Evolutionary conservation across 2,329 filamentous ascomycete species (phyloP).

Genomic region (Orbilia oligospora): DNA sequence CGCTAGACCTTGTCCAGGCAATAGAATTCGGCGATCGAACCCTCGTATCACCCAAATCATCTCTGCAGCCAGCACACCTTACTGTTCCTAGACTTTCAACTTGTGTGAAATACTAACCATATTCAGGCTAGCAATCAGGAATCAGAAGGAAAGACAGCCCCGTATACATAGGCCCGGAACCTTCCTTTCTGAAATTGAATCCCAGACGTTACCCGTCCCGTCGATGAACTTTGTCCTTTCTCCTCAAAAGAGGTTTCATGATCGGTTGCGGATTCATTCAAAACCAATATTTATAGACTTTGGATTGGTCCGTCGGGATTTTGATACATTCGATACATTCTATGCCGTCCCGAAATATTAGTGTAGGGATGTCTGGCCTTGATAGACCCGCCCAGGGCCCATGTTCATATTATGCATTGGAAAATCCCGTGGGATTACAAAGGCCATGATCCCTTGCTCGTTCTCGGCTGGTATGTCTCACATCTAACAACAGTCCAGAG

Average conservation of each 20-base stretch:
- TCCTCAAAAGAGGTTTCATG: slow-evolving; percentile 12
- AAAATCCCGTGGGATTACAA: slow-evolving; percentile 60
- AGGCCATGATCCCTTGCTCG: slow-evolving; percentile 39
- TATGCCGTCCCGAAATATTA: slow-evolving; percentile 6
- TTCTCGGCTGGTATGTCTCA: slow-evolving; percentile 58
- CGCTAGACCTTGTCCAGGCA: slow-evolving; percentile 29
- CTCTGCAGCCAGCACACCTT: slow-evolving; percentile 31
- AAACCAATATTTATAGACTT: neutral
- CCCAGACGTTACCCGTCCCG: slow-evolving; percentile 29
- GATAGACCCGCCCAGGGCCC: slow-evolving; percentile 7
- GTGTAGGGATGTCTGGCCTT: slow-evolving; percentile 15
- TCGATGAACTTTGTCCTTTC: slow-evolving; percentile 18
- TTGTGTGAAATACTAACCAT: slow-evolving; percentile 37
- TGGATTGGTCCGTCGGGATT: neutral
- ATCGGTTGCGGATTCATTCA: slow-evolving; percentile 7
- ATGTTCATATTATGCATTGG: slow-evolving; percentile 11
- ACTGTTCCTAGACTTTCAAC: slow-evolving; percentile 49
- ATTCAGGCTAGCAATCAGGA: neutral
- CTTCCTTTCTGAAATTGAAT: slow-evolving; percentile 28
- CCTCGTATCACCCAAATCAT: slow-evolving; percentile 36
- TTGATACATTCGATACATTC: slow-evolving; percentile 10
- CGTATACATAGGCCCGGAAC: slow-evolving; percentile 31
- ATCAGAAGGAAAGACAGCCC: slow-evolving; percentile 1
- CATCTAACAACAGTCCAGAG: slow-evolving; percentile 48
- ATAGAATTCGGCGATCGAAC: slow-evolving; percentile 53